A percentile compares a stretch with the other conserved stretches of the same genome.
Conservation (phyloP, 305 asterid species). For the Andrographis paniculata region DNA sequence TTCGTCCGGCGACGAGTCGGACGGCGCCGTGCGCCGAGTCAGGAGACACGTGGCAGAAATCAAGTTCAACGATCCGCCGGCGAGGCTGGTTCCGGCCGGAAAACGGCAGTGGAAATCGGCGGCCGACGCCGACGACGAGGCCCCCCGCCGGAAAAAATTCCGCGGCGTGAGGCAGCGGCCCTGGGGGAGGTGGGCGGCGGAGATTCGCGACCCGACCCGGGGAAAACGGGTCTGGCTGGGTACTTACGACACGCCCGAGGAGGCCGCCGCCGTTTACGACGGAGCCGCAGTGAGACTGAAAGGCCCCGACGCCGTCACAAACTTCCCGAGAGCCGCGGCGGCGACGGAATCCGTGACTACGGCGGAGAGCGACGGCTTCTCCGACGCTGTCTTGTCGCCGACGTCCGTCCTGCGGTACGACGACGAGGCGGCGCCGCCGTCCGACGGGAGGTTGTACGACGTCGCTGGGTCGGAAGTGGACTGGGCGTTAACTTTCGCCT, state of each 20-base stretch:
- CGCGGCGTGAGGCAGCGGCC: conserved; percentile 80
- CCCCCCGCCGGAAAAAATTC: conserved; percentile 35
- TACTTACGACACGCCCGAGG: conserved; percentile 76
- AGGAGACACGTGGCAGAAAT: conserved; percentile 59
- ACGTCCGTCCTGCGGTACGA: conserved; percentile 57
- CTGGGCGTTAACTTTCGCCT: conserved; percentile 25
- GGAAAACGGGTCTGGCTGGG: conserved; percentile 83
- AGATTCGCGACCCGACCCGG: conserved; percentile 65
- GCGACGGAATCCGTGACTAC: conserved; percentile 3
- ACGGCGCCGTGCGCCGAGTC: conserved; percentile 20
- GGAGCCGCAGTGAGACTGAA: conserved; percentile 59
- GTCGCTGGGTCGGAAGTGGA: conserved; percentile 20
- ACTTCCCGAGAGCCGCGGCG: conserved; percentile 37
- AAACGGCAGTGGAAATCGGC: no score
- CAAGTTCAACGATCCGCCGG: no score
- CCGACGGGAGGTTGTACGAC: conserved; percentile 15
- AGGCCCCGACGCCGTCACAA: conserved; percentile 60
- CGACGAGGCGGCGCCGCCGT: conserved; percentile 32
- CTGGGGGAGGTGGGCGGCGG: conserved; percentile 92
- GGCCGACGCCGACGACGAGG: conserved; percentile 13
- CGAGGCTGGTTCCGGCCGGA: not conserved
- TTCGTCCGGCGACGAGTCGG: conserved; percentile 41
- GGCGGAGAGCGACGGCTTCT: conserved; percentile 23
- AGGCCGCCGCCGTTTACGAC: conserved; percentile 73
- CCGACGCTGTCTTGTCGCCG: conserved; percentile 42